Evolutionary conservation across 805 yeast genomes (phyloP).

Genomic region (Ogataea pini): DNA sequence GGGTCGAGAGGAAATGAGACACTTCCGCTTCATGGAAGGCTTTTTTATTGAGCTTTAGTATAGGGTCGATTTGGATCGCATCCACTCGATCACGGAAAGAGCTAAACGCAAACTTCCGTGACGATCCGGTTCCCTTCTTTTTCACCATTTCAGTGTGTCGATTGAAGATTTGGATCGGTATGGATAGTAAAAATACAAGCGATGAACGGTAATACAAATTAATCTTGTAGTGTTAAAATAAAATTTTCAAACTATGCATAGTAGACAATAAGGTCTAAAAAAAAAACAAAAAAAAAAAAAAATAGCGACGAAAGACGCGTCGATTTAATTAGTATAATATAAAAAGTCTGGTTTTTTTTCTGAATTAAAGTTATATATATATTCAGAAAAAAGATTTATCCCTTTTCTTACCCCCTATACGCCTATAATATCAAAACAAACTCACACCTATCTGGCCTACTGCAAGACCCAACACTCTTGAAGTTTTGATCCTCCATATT

Average conservation of each 20-base stretch:
- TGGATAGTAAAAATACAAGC: not conserved
- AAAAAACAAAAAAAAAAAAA: slow-evolving; percentile 1
- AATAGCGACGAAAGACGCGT: slow-evolving; percentile 7
- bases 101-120: slow-evolving; percentile 62
- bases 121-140: slow-evolving; percentile 49
- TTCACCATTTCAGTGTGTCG: slow-evolving; percentile 29
- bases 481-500: not conserved
- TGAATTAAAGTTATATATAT: too few relatives aligned
- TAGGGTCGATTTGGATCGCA: slow-evolving; percentile 74
- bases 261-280: not conserved
- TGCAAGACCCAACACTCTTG: too few relatives aligned
- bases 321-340: not conserved
- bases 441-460: too few relatives aligned
- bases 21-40: slow-evolving; percentile 70
- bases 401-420: too few relatives aligned
- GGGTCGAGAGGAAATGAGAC: slow-evolving; percentile 77
- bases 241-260: slow-evolving; percentile 5
- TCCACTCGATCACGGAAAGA: slow-evolving; percentile 88
- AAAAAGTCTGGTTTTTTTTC: too few relatives aligned
- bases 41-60: slow-evolving; percentile 52
- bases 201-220: too few relatives aligned
- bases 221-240: not conserved
- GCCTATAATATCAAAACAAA: too few relatives aligned
- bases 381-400: too few relatives aligned
- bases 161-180: not conserved